Conservation (phyloP, 352 stramenopile genomes). For the Phytophthora cryptogea region DNA sequence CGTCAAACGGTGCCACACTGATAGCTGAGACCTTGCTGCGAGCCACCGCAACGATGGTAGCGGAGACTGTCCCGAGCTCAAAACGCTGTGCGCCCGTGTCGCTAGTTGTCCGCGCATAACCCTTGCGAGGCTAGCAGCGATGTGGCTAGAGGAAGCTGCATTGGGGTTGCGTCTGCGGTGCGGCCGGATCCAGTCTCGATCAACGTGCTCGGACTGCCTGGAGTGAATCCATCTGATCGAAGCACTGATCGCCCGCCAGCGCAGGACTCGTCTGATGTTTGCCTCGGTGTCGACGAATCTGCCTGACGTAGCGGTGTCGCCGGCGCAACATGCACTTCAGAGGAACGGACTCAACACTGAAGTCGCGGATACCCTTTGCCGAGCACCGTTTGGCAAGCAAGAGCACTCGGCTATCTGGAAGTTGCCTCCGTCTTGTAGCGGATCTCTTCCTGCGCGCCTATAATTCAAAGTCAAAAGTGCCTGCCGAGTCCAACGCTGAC, state of each 20-base stretch:
- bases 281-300: slow-evolving; percentile 14
- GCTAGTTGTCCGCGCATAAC: slow-evolving; percentile 2
- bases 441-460: slow-evolving; percentile 6
- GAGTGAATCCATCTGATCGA: slow-evolving; percentile 30
- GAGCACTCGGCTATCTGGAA: neutral
- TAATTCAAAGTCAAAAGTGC: neutral
- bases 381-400: slow-evolving; percentile 12
- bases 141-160: slow-evolving; percentile 3
- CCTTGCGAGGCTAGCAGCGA: slow-evolving; percentile 17
- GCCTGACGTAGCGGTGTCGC: slow-evolving; percentile 16
- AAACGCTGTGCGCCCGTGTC: neutral
- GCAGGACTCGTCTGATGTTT: slow-evolving; percentile 18
- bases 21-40: slow-evolving; percentile 12
- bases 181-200: neutral
- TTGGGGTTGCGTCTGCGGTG: slow-evolving; percentile 5
- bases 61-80: neutral
- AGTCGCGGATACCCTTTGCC: too few relatives aligned
- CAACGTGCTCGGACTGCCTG: slow-evolving; percentile 5
- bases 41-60: neutral
- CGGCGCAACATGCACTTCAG: slow-evolving; percentile 18
- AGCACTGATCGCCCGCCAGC: slow-evolving; percentile 25
- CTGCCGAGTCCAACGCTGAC: slow-evolving; percentile 5
- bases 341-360: slow-evolving; percentile 6
- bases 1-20: slow-evolving; percentile 13
- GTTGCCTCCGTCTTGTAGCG: neutral